Base-by-base conservation (phyloP, 345 rosid species). In the Aurinia saxatilis region DNA sequence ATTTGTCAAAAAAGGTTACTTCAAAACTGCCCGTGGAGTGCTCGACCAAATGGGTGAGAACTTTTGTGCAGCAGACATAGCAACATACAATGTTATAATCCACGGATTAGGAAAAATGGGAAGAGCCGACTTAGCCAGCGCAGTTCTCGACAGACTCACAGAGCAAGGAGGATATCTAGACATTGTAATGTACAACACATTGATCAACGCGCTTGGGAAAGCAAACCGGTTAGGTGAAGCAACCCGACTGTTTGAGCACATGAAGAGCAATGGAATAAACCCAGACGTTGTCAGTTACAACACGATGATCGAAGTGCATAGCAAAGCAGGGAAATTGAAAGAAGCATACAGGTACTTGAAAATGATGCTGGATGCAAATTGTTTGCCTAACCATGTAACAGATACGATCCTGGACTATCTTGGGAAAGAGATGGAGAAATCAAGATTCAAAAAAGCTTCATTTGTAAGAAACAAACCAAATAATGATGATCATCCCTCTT, bases 81-180 rank as follows among this genome's bases (percentile, higher is more conserved):
- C 87, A 42, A 90, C 99, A 10, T 93, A 87, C 80, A 93, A 87
- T 50, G 74, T 81, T 46, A 78, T 93, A 70, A 84, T 90, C 67
- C 99, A 87, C 68, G 95, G 99, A 10, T 60, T 90, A 13, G 88
- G 97, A 19, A 87, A 84, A 83, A 78, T 79, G 81, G 96, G 96
- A 42, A 90, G 89, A 55, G 97, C 97, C 0, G 96, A 90, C 59
- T 65, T 90, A 52, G 97, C 97, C 0, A 78, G 86, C 40, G 76
- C 79, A 0, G 77, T 85, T 67, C 81, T 85, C n/a, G 90, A 85
- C 13, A 85, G 75, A 66, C 74, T 93, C 44, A 77, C 77, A 63
- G 71, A 77, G 70, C 79, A 80, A n/a, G 99, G 99, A 34, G 97
- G 99, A 13, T 85, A 79, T 66, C 78, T 93, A 35, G 97, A 90